Conservation (phyloP, 768 basidiomycete genomes). For the Serendipita indica region DNA sequence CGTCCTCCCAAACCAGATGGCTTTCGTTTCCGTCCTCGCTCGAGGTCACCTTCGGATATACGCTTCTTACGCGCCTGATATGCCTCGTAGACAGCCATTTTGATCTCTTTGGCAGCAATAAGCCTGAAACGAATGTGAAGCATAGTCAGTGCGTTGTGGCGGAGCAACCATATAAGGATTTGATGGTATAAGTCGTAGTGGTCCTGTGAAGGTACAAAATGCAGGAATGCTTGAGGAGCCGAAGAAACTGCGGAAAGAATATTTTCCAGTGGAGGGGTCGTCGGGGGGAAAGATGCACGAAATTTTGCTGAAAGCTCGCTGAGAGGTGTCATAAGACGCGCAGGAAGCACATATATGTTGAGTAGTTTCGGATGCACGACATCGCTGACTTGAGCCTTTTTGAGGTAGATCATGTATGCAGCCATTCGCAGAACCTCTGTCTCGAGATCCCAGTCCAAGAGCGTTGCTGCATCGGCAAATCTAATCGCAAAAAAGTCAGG, state of each 20-base stretch:
- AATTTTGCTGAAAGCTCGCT: conserved; percentile 46
- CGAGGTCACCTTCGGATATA: neutral
- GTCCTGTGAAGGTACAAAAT: conserved; percentile 57
- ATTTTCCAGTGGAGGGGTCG: conserved; percentile 53
- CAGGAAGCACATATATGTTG: conserved; percentile 65
- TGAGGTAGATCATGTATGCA: conserved; percentile 79
- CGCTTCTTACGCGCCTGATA: conserved; percentile 1
- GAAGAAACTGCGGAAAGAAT: conserved; percentile 65
- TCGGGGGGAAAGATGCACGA: conserved; percentile 39
- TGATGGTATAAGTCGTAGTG: conserved; percentile 57
- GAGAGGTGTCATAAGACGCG: conserved; percentile 47
- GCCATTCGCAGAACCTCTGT: conserved; percentile 80
- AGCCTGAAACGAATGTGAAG: conserved; percentile 77
- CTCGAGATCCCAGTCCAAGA: conserved; percentile 73
- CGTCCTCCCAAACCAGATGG: neutral
- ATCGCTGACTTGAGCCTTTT: conserved; percentile 81
- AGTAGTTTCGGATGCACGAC: conserved; percentile 63
- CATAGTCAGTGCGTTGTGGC: conserved; percentile 69
- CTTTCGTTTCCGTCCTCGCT: neutral
- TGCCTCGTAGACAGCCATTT: conserved; percentile 35
- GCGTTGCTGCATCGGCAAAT: conserved; percentile 61
- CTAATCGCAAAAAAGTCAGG: conserved; percentile 28
- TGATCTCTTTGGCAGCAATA: conserved; percentile 62
- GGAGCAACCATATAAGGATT: conserved; percentile 83
- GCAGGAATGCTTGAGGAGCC: conserved; percentile 49